Percentiles rank a stretch among this genome's conserved stretches.
These are phyloP conservation scores for Podospora australis DNA, from an alignment of 495 filamentous ascomycete genomes.

Conservation along the genomic window DNA sequence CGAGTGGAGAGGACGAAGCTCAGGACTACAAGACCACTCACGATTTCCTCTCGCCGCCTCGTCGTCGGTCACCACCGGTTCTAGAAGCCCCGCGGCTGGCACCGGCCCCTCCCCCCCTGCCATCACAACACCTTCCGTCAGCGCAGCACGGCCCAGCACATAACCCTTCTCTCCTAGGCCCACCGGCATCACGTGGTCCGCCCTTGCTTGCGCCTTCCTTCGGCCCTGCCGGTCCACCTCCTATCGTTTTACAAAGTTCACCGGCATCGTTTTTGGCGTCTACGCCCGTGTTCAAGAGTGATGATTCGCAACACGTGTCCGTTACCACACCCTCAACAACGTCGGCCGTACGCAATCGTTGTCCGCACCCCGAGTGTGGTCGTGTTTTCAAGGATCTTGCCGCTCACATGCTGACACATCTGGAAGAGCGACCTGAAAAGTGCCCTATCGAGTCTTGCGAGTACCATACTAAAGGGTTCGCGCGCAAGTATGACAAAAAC, in stretches of 20 bases:
- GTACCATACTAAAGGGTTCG: constrained; percentile 93
- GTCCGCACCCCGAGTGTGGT: constrained; percentile 78
- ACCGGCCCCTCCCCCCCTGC: constrained; percentile 45
- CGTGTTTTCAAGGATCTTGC: constrained; percentile 91
- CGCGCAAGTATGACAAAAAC: constrained; percentile 97
- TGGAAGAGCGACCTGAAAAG: constrained; percentile 89
- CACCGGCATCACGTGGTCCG: constrained; percentile 26
- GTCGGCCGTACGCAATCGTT: constrained; percentile 48
- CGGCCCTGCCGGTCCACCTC: constrained; percentile 19
- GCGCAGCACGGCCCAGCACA: constrained; percentile 38
- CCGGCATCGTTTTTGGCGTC: constrained; percentile 37
- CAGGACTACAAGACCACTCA: constrained; percentile 33
- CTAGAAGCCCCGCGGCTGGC: constrained; percentile 37
- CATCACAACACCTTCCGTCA: constrained; percentile 7
- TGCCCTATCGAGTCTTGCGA: constrained; percentile 93
- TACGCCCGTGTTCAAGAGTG: constrained; percentile 34
- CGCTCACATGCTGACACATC: constrained; percentile 94
- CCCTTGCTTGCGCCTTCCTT: constrained; percentile 24
- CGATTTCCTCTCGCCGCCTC: constrained; percentile 34
- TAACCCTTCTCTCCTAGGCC: constrained; percentile 48
- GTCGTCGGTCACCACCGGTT: constrained; percentile 29
- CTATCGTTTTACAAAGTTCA: constrained; percentile 19
- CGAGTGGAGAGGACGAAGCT: constrained; percentile 41
- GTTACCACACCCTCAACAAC: constrained; percentile 38
- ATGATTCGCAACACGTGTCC: constrained; percentile 50